Percentiles rank a stretch among this genome's conserved stretches.
phyloP scores from a whole-genome alignment of 2,329 filamentous ascomycete species.

The Calcarisporium arbuscula region DNA sequence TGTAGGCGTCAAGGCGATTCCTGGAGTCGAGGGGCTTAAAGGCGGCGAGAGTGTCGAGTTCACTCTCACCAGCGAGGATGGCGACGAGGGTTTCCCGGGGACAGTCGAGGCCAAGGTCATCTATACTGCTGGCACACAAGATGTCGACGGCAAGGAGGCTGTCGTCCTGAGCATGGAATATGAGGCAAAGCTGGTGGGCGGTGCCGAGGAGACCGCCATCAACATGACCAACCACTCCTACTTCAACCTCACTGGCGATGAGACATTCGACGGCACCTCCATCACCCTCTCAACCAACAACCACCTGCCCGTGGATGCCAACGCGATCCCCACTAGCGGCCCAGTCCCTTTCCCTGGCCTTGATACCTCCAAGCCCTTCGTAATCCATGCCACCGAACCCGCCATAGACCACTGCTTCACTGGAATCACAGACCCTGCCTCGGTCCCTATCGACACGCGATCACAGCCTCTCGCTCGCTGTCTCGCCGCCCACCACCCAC shows the following conservation, averaged over 20 bases:
- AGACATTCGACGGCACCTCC: constrained; percentile 47
- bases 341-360: constrained; percentile 61
- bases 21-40: constrained; percentile 43
- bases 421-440: constrained; percentile 55
- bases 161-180: constrained; percentile 81
- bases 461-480: constrained; percentile 56
- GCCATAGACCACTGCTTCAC: constrained; percentile 90
- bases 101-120: constrained; percentile 70
- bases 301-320: constrained; percentile 68
- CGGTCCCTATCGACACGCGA: constrained; percentile 62
- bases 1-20: constrained; percentile 44
- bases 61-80: constrained; percentile 63
- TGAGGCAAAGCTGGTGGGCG: constrained; percentile 72
- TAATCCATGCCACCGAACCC: constrained; percentile 62
- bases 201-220: constrained; percentile 81
- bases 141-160: constrained; percentile 54
- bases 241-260: constrained; percentile 55
- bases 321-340: constrained; percentile 66
- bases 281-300: constrained; percentile 61
- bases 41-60: constrained; percentile 64
- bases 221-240: constrained; percentile 95
- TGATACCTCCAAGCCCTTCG: constrained; percentile 61
- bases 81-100: constrained; percentile 86
- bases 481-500: constrained; percentile 66
- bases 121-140: constrained; percentile 70